These are phyloP conservation scores for Plantago coronopus DNA, from an alignment of 305 asterid species.

Conservation along the genomic window DNA sequence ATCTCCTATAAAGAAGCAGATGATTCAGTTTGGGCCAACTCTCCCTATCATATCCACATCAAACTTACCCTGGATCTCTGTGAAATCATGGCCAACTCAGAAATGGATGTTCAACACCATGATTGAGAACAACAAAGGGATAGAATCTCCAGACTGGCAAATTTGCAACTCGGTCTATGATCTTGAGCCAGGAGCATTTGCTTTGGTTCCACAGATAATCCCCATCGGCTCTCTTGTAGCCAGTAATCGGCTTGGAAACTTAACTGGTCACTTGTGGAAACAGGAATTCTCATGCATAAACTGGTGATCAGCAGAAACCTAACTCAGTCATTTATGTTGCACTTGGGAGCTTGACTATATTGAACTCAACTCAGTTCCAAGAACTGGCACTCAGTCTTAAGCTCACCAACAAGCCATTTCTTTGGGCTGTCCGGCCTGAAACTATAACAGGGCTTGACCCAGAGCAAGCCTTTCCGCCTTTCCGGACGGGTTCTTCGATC, in stretches of 20 bases:
- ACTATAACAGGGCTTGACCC: not conserved
- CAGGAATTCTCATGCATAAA: constrained; percentile 41
- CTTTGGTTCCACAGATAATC: constrained; percentile 37
- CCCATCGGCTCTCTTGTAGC: constrained; percentile 54
- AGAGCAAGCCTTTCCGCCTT: constrained; percentile 18
- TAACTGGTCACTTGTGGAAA: constrained; percentile 36
- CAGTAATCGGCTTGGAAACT: constrained; percentile 18
- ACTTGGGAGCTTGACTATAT: constrained; percentile 30
- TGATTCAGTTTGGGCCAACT: constrained; percentile 35
- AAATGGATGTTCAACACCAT: constrained; percentile 34
- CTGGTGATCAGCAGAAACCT: constrained; percentile 43
- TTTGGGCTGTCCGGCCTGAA: constrained; percentile 38
- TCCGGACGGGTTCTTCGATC: constrained; percentile 29
- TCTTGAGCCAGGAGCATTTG: constrained; percentile 59
- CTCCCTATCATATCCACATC: constrained; percentile 41
- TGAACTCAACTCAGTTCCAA: constrained; percentile 32
- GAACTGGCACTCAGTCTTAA: constrained; percentile 56
- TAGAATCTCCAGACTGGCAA: constrained; percentile 37
- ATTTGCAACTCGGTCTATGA: constrained; percentile 45
- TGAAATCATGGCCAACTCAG: constrained; percentile 22
- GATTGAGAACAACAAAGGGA: constrained; percentile 21
- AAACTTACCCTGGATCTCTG: constrained; percentile 43
- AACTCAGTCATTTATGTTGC: constrained; percentile 43
- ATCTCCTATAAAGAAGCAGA: constrained; percentile 24
- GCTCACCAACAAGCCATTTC: constrained; percentile 32